A percentile compares a stretch with the other conserved stretches of the same genome.
Conservation (phyloP, 2,329 filamentous ascomycete species). For the Colletotrichum scovillei region DNA sequence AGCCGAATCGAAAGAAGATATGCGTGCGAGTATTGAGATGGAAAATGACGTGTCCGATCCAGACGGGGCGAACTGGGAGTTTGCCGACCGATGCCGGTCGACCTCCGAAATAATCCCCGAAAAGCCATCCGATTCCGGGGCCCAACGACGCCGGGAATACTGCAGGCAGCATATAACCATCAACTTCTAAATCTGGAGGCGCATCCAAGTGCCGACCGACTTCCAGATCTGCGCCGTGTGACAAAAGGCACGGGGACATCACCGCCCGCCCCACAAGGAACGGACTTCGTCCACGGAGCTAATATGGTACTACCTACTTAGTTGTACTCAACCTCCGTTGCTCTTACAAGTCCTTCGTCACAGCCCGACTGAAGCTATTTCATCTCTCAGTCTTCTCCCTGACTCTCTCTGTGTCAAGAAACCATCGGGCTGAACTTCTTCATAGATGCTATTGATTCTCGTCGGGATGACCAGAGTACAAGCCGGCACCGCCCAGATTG, state of each 20-base stretch:
- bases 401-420: neutral
- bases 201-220: slow-evolving; percentile 3
- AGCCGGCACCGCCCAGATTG: slow-evolving; percentile 5
- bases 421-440: neutral
- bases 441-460: neutral
- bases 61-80: neutral
- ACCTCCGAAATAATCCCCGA: neutral
- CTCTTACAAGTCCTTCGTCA: neutral
- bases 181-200: neutral
- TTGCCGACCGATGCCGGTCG: slow-evolving; percentile 1
- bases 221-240: neutral
- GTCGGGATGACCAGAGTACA: neutral
- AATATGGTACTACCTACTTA: neutral
- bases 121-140: neutral
- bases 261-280: neutral
- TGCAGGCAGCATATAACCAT: neutral
- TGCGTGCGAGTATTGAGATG: neutral
- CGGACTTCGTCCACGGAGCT: neutral
- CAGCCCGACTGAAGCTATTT: neutral
- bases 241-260: neutral
- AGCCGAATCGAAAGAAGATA: neutral
- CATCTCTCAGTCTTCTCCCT: neutral
- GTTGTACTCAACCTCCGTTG: neutral
- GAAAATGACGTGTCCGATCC: neutral
- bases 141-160: slow-evolving; percentile 1